Conservation (phyloP, 1,284 basidiomycete species). For the Microbotryomycetes sp. region DNA sequence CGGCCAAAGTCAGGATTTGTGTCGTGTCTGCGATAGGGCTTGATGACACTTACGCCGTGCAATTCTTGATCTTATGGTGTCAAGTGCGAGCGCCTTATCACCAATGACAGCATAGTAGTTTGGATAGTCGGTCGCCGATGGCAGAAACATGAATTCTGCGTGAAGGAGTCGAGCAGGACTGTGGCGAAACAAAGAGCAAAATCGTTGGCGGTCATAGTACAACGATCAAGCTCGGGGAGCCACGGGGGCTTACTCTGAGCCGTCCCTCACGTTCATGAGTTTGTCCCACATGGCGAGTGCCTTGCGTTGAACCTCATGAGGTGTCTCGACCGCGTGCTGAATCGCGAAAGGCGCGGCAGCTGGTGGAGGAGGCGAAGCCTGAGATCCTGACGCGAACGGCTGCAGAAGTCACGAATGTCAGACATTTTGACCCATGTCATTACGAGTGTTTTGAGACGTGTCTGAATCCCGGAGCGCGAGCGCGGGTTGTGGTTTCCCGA, state of each 20-base stretch:
- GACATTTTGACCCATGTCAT: too few species aligned
- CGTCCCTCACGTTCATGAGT: neutral
- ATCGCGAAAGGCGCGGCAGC: too few species aligned
- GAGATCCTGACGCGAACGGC: too few species aligned
- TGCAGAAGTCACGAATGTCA: too few species aligned
- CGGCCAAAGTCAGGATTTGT: too few species aligned
- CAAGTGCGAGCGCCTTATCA: slow-evolving; percentile 32
- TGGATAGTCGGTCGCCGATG: slow-evolving; percentile 28
- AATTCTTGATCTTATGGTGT: slow-evolving; percentile 25
- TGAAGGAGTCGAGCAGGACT: slow-evolving; percentile 8
- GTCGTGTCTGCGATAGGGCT: neutral
- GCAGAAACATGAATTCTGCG: slow-evolving; percentile 32
- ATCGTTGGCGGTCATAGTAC: too few species aligned
- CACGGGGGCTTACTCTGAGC: neutral
- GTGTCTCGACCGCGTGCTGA: neutral
- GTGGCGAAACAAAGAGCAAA: neutral
- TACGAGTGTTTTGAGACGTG: too few species aligned
- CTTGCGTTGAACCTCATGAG: neutral
- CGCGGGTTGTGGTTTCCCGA: too few species aligned
- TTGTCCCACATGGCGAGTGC: neutral
- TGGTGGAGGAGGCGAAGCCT: too few species aligned
- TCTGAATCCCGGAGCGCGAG: too few species aligned
- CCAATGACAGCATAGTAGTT: slow-evolving; percentile 34
- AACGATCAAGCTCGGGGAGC: too few species aligned
- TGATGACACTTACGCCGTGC: slow-evolving; percentile 9